Percentiles rank a stretch among this genome's conserved stretches.
Conservation (phyloP, 2,329 filamentous ascomycete genomes). For the Pyricularia sp. region DNA sequence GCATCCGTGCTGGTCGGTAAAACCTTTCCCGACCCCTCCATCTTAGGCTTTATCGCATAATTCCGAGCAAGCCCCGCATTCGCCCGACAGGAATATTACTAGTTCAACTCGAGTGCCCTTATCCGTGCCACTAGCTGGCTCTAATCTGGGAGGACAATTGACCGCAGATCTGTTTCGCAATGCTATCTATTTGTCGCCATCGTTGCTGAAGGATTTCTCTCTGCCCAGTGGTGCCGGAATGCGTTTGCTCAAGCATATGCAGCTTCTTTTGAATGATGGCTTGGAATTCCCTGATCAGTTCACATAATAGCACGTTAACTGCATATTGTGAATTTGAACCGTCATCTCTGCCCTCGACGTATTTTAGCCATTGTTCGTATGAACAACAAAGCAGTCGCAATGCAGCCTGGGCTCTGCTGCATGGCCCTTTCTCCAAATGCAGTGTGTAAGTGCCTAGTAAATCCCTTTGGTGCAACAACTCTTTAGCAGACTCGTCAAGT, state of each 20-base stretch:
- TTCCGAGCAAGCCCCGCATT: background rate
- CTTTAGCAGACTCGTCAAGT: slow-evolving; percentile 23
- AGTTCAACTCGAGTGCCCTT: background rate
- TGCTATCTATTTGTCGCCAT: background rate
- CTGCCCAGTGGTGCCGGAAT: background rate
- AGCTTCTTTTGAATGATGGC: background rate
- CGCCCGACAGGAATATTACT: background rate
- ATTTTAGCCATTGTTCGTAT: background rate
- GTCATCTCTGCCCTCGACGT: background rate
- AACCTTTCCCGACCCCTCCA: too few species aligned
- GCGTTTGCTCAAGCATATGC: background rate
- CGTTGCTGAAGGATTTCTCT: background rate
- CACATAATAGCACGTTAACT: background rate
- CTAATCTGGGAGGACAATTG: background rate
- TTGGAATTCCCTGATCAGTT: background rate
- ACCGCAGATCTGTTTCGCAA: background rate
- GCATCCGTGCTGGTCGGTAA: background rate
- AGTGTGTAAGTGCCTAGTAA: slow-evolving; percentile 44
- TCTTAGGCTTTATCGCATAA: too few species aligned
- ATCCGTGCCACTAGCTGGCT: background rate
- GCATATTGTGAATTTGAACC: background rate
- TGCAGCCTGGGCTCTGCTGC: slow-evolving; percentile 47
- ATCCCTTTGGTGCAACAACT: slow-evolving; percentile 30
- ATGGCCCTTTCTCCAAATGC: slow-evolving; percentile 34
- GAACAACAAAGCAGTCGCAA: slow-evolving; percentile 25